A percentile compares a stretch with the other conserved stretches of the same genome.
Evolutionary conservation across 2,329 filamentous ascomycete species (phyloP).

Genomic region (Dothiorella sarmentorum): DNA sequence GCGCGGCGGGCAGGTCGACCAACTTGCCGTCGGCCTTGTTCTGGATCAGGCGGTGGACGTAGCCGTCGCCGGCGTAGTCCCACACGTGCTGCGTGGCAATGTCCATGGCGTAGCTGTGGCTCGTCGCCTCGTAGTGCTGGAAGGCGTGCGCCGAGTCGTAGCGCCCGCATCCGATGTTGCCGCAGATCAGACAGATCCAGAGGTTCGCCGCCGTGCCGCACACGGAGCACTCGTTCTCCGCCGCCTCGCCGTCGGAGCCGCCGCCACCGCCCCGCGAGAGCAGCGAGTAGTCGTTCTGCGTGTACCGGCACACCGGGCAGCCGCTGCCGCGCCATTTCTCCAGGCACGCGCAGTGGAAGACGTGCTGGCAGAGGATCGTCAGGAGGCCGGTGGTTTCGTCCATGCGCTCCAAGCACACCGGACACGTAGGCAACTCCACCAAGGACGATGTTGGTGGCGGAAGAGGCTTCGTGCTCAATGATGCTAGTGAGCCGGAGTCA

Average conservation of each 20-base stretch:
- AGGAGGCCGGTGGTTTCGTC: slow-evolving; percentile 93
- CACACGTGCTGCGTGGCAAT: slow-evolving; percentile 92
- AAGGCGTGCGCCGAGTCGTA: slow-evolving; percentile 95
- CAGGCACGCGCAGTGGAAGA: slow-evolving; percentile 94
- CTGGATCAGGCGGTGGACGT: slow-evolving; percentile 92
- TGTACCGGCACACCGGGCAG: slow-evolving; percentile 92
- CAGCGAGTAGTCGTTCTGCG: slow-evolving; percentile 58
- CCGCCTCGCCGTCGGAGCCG: slow-evolving; percentile 45
- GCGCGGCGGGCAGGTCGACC: slow-evolving; percentile 71
- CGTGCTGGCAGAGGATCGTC: slow-evolving; percentile 94
- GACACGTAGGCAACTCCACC: slow-evolving; percentile 89
- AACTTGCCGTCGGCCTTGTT: slow-evolving; percentile 91
- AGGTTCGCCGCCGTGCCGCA: slow-evolving; percentile 80
- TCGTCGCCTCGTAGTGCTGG: slow-evolving; percentile 84
- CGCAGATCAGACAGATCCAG: slow-evolving; percentile 94
- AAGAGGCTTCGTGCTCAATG: slow-evolving; percentile 59
- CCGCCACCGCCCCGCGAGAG: slow-evolving; percentile 28
- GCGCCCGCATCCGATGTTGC: slow-evolving; percentile 85
- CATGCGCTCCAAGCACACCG: slow-evolving; percentile 96
- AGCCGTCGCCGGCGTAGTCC: slow-evolving; percentile 95
- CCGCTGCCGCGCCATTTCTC: slow-evolving; percentile 94
- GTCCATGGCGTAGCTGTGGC: slow-evolving; percentile 89
- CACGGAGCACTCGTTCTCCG: slow-evolving; percentile 71
- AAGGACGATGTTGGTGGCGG: slow-evolving; percentile 77
- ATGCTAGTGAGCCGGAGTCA: slow-evolving; percentile 35